Evolutionary conservation across 306 rosid genomes (phyloP).

Genomic region (Dryas drummondii): DNA sequence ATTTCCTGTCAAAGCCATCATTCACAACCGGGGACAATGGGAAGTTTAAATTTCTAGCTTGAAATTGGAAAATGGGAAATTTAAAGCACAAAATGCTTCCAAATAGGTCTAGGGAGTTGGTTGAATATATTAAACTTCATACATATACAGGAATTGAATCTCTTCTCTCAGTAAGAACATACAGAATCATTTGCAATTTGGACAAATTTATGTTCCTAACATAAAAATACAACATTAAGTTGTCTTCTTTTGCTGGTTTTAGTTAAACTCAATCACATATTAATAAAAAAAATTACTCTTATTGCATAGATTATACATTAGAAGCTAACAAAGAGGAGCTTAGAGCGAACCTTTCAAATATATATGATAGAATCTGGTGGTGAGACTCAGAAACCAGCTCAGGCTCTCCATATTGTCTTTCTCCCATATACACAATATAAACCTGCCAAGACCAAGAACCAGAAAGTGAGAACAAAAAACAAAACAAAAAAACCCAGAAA

Average conservation of each 20-base stretch:
- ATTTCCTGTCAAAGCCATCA: neutral
- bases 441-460: constrained; percentile 36
- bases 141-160: neutral
- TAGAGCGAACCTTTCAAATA: constrained; percentile 50
- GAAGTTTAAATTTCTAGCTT: neutral
- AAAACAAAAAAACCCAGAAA: neutral
- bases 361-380: constrained; percentile 44
- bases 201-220: neutral
- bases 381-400: constrained; percentile 50
- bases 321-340: constrained; percentile 1
- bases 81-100: neutral
- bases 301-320: neutral
- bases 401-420: constrained; percentile 34
- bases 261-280: neutral
- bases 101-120: neutral
- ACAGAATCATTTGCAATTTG: neutral
- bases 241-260: neutral
- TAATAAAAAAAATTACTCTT: neutral
- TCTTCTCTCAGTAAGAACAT: neutral
- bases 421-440: constrained; percentile 61
- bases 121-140: neutral
- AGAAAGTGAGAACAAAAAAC: constrained; percentile 10
- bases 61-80: neutral
- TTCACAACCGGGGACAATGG: neutral
- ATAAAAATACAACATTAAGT: neutral